These are phyloP conservation scores for Thelephora terrestris DNA, from an alignment of 1,284 basidiomycete species.

Conservation along the genomic window DNA sequence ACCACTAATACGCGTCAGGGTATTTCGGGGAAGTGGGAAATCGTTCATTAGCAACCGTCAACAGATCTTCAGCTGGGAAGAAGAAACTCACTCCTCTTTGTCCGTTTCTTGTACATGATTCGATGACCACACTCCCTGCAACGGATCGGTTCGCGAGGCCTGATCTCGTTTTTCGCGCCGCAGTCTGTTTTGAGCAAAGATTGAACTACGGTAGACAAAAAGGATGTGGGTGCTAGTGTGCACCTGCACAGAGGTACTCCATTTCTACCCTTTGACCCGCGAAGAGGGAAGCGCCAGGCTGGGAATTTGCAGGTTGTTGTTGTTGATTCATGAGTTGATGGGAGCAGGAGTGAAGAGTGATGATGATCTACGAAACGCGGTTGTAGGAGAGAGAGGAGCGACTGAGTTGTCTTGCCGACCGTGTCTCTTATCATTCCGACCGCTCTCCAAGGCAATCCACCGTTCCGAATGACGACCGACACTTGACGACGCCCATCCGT, in stretches of 20 bases:
- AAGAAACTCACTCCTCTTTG: constrained; percentile 77
- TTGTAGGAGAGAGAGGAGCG: constrained; percentile 13
- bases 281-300: constrained; percentile 16
- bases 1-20: constrained; percentile 47
- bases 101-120: constrained; percentile 99
- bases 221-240: constrained; percentile 13
- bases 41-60: neutral
- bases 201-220: neutral
- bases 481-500: constrained; percentile 12
- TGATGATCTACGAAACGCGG: constrained; percentile 1
- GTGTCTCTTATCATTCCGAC: constrained; percentile 4
- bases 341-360: constrained; percentile 13
- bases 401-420: constrained; percentile 15
- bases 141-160: constrained; percentile 88
- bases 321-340: constrained; percentile 35
- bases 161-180: constrained; percentile 88
- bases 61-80: neutral
- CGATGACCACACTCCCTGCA: constrained; percentile 97
- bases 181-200: constrained; percentile 54
- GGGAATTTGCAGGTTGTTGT: constrained; percentile 13
- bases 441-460: too few relatives aligned
- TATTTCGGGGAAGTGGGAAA: constrained; percentile 8
- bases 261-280: constrained; percentile 43
- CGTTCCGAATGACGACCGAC: too few relatives aligned
- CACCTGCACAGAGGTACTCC: constrained; percentile 93